phyloP scores from a whole-genome alignment of 2,329 filamentous ascomycete genomes.

The Diaporthe sp. region DNA sequence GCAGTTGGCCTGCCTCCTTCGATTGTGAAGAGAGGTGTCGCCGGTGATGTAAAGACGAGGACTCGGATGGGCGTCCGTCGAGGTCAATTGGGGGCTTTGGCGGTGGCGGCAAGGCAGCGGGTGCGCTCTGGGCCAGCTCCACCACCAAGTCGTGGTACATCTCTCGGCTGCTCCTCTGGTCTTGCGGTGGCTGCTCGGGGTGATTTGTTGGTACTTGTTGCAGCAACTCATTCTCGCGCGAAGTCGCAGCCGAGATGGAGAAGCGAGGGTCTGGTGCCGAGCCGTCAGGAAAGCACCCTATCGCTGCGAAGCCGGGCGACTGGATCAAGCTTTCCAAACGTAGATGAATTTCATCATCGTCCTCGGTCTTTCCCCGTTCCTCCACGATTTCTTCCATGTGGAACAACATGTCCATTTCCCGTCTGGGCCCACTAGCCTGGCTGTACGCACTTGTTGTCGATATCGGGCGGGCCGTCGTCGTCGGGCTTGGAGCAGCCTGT shows the following conservation, averaged over 20 bases:
- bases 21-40: constrained; percentile 1
- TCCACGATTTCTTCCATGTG: constrained; percentile 14
- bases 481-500: neutral
- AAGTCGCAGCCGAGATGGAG: neutral
- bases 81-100: neutral
- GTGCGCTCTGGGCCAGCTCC: constrained; percentile 22
- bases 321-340: constrained; percentile 14
- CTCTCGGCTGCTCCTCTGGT: constrained; percentile 5
- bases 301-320: constrained; percentile 10
- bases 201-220: neutral
- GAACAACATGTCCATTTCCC: constrained; percentile 14
- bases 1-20: neutral
- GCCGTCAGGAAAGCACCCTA: neutral
- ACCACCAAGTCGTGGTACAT: constrained; percentile 25
- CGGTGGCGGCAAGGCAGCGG: neutral
- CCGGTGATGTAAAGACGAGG: neutral
- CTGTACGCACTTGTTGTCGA: constrained; percentile 2
- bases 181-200: constrained; percentile 3
- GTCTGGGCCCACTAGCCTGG: neutral
- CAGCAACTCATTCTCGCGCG: neutral
- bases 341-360: neutral
- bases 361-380: neutral
- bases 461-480: neutral
- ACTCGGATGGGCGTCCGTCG: neutral
- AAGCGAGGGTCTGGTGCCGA: neutral